Percentiles rank a stretch among this genome's conserved stretches.
phyloP scores from a whole-genome alignment of 2,329 filamentous ascomycete genomes.

The Ophiostoma quercus region DNA sequence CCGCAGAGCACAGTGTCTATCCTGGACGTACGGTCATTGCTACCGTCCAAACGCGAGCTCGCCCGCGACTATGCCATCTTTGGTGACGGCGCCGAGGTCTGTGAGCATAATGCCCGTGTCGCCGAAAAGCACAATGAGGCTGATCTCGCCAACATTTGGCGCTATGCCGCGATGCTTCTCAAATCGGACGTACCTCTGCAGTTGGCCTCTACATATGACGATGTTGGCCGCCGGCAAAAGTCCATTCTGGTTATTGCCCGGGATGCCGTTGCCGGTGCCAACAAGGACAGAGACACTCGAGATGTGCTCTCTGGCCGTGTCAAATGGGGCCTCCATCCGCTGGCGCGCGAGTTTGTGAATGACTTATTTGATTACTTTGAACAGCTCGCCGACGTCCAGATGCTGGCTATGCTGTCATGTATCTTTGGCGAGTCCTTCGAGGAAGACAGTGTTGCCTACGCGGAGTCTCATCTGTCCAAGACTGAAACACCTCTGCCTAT shows the following conservation, averaged over 20 bases:
- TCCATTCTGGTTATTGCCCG: constrained; percentile 65
- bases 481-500: constrained; percentile 59
- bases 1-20: constrained; percentile 69
- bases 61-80: constrained; percentile 79
- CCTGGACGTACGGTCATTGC: constrained; percentile 60
- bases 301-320: constrained; percentile 51
- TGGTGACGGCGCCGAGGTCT: constrained; percentile 74
- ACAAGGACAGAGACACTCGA: background rate
- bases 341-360: constrained; percentile 56
- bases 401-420: constrained; percentile 67
- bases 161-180: constrained; percentile 70
- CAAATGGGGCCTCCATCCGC: constrained; percentile 62
- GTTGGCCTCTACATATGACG: constrained; percentile 44
- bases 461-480: constrained; percentile 51
- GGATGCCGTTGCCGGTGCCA: constrained; percentile 45
- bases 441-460: constrained; percentile 56
- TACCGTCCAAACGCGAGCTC: constrained; percentile 74
- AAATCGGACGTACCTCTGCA: constrained; percentile 70
- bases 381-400: constrained; percentile 58
- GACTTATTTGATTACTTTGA: constrained; percentile 62
- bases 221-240: constrained; percentile 41
- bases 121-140: constrained; percentile 64
- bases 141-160: constrained; percentile 79
- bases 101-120: constrained; percentile 73
- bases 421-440: constrained; percentile 59